A percentile compares a stretch with the other conserved stretches of the same genome.
Evolutionary conservation across 306 rosid species (phyloP).

Genomic region (Rubus parviflorus): DNA sequence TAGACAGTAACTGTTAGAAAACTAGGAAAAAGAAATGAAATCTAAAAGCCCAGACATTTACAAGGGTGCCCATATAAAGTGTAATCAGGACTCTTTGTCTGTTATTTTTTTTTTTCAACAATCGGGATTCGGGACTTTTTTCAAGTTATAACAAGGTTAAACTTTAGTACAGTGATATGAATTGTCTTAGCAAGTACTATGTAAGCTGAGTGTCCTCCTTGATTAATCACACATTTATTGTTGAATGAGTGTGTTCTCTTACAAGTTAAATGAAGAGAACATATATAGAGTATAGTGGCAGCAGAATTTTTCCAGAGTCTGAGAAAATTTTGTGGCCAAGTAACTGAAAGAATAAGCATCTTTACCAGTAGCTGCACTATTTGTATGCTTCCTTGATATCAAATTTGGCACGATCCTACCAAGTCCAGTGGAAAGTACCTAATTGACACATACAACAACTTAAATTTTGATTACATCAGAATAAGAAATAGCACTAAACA

Average conservation of each 20-base stretch:
- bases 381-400: constrained; percentile 98
- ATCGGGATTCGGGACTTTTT: not conserved
- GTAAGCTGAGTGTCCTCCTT: not conserved
- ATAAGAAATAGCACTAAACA: constrained; percentile 32
- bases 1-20: not conserved
- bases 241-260: not conserved
- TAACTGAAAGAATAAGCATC: not conserved
- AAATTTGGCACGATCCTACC: constrained; percentile 99
- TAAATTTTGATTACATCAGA: constrained; percentile 29
- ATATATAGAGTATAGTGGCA: not conserved
- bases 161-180: not conserved
- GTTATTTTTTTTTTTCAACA: not conserved
- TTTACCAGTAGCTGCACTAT: constrained; percentile 97
- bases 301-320: not conserved
- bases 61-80: not conserved
- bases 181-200: not conserved
- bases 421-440: constrained; percentile 96
- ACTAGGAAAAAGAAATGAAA: not conserved
- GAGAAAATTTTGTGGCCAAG: not conserved
- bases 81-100: not conserved
- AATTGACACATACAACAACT: constrained; percentile 38
- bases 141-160: not conserved
- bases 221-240: not conserved
- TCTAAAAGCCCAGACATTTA: not conserved
- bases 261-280: not conserved